Conservation (phyloP, 1,139 yeast genomes). For the Yamadazyma songkhlaensis region DNA sequence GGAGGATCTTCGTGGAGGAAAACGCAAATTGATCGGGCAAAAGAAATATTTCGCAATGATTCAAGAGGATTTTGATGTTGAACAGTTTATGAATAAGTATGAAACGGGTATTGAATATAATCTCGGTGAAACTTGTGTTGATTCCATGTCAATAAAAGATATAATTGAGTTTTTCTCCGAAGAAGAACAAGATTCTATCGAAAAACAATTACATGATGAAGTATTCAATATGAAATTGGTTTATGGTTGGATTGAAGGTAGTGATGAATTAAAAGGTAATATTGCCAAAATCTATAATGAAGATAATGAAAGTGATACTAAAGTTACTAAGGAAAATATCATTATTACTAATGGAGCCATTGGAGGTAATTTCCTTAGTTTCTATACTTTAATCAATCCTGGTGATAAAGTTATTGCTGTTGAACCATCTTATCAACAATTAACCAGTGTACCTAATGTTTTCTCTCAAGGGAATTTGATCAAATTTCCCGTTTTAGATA, state of each 20-base stretch:
- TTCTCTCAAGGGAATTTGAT: slow-evolving; percentile 41
- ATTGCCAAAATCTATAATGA: slow-evolving; percentile 37
- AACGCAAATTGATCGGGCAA: no score
- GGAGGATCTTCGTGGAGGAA: no score
- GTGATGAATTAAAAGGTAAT: slow-evolving; percentile 32
- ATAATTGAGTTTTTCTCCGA: slow-evolving; percentile 28
- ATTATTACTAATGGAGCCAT: slow-evolving; percentile 58
- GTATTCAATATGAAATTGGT: slow-evolving; percentile 26
- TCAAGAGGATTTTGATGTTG: slow-evolving; percentile 51
- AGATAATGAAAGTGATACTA: slow-evolving; percentile 14
- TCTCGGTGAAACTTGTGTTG: slow-evolving; percentile 56
- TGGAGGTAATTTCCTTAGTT: slow-evolving; percentile 51
- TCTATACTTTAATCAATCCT: slow-evolving; percentile 45
- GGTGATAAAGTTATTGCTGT: slow-evolving; percentile 51
- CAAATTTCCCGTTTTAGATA: slow-evolving; percentile 28
- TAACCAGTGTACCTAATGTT: slow-evolving; percentile 47
- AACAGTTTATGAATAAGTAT: slow-evolving; percentile 54
- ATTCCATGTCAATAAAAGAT: slow-evolving; percentile 41
- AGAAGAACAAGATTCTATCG: slow-evolving; percentile 5
- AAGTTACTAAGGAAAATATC: slow-evolving; percentile 29
- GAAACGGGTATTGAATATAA: slow-evolving; percentile 41
- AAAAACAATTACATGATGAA: slow-evolving; percentile 6
- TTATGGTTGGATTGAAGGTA: slow-evolving; percentile 51
- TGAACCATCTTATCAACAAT: slow-evolving; percentile 53
- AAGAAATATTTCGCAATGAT: slow-evolving; percentile 9